A percentile compares a stretch with the other conserved stretches of the same genome.
phyloP scores from a whole-genome alignment of 2,329 filamentous ascomycete genomes.

The Hymenoscyphus fraxineus region DNA sequence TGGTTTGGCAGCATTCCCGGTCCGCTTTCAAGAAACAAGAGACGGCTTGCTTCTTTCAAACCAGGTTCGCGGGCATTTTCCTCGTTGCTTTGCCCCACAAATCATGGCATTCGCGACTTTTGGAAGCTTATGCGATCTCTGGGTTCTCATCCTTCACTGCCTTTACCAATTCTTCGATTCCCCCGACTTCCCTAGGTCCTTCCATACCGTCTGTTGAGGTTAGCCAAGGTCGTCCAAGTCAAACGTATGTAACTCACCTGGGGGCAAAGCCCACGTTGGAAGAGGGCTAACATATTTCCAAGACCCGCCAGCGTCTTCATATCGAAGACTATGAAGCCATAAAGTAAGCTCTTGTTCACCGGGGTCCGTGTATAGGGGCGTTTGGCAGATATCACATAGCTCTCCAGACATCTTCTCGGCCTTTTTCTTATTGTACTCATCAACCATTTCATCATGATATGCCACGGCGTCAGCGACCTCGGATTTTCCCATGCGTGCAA shows the following conservation, averaged over 20 bases:
- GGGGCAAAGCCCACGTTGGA: constrained; percentile 83
- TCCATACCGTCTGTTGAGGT: constrained; percentile 26
- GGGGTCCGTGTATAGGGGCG: constrained; percentile 89
- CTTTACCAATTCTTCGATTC: constrained; percentile 55
- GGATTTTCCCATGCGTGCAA: constrained; percentile 89
- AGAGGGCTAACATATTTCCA: constrained; percentile 87
- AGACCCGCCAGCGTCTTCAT: constrained; percentile 74
- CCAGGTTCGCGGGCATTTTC: background rate
- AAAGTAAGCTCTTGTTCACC: constrained; percentile 86
- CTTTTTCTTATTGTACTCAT: constrained; percentile 82
- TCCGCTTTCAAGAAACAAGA: background rate
- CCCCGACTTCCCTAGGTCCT: constrained; percentile 66
- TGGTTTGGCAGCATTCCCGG: background rate
- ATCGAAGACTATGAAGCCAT: constrained; percentile 88
- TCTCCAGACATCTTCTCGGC: constrained; percentile 92
- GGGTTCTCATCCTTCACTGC: constrained; percentile 39
- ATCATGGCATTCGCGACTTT: background rate
- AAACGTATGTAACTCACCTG: constrained; percentile 34
- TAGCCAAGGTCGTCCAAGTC: background rate
- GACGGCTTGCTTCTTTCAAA: background rate
- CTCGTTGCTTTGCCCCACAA: background rate
- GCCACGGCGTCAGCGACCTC: constrained; percentile 87
- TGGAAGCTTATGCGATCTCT: constrained; percentile 29
- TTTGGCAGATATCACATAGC: constrained; percentile 75
- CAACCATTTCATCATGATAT: constrained; percentile 92